Evolutionary conservation across 2,329 filamentous ascomycete species (phyloP).

Genomic region (Fusarium cicatricum): DNA sequence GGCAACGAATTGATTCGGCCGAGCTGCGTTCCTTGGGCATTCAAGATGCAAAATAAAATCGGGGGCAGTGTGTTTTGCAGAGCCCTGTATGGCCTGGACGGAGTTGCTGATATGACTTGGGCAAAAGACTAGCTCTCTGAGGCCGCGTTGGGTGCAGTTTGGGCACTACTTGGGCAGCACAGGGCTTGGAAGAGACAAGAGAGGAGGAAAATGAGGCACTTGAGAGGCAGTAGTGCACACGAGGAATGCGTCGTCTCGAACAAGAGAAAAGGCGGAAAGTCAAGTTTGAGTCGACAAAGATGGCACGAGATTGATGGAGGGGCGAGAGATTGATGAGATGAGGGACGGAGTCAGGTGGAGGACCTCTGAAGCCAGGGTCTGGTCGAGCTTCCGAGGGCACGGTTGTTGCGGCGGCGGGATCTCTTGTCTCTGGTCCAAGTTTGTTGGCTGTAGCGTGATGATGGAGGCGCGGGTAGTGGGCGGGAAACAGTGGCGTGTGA

Average conservation of each 20-base stretch:
- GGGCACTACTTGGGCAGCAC: slow-evolving; percentile 35
- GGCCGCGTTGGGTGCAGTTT: slow-evolving; percentile 36
- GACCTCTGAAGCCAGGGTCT: slow-evolving; percentile 32
- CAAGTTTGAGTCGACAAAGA: slow-evolving; percentile 29
- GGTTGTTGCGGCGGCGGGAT: slow-evolving; percentile 25
- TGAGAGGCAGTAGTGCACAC: slow-evolving; percentile 12
- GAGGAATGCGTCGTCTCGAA: slow-evolving; percentile 36
- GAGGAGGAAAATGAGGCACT: slow-evolving; percentile 10
- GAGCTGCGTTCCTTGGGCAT: slow-evolving; percentile 32
- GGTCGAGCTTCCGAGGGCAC: slow-evolving; percentile 32
- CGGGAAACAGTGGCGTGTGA: slow-evolving; percentile 39
- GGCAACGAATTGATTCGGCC: slow-evolving; percentile 34
- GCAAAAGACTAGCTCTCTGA: slow-evolving; percentile 31
- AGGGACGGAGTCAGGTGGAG: slow-evolving; percentile 39
- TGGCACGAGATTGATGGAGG: slow-evolving; percentile 37
- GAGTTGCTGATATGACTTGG: slow-evolving; percentile 36
- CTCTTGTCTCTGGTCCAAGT: slow-evolving; percentile 5
- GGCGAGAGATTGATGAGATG: slow-evolving; percentile 31
- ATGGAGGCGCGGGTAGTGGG: slow-evolving; percentile 40
- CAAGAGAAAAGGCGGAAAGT: slow-evolving; percentile 29
- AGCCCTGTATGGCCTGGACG: slow-evolving; percentile 30
- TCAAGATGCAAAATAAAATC: slow-evolving; percentile 33
- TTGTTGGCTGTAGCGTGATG: slow-evolving; percentile 30
- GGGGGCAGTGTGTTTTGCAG: slow-evolving; percentile 29
- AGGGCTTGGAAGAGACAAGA: slow-evolving; percentile 17